Base-by-base conservation (phyloP, 345 rosid species). In the Rhodomyrtus tomentosa region DNA sequence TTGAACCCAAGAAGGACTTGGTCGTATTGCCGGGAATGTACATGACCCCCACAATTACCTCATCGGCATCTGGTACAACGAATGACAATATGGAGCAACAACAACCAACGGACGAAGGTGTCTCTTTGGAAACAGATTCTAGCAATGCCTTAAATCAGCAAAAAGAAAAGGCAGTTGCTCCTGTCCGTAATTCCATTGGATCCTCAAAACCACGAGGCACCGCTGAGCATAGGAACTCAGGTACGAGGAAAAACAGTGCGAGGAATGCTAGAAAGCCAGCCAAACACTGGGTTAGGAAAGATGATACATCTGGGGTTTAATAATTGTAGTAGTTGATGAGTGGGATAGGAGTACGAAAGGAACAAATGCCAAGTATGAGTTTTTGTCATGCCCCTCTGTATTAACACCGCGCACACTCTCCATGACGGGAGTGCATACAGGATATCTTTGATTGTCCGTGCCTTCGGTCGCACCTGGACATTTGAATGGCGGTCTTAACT, bases 1-100 rank as follows among this genome's bases (percentile, higher is more conserved):
- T 94, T 82, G 95, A 95, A 87, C 93, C 90, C 15, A 93, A 91
- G 88, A 91, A 85, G 82, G 90, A 88, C 81, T 55, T 91, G 52
- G 89, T 89, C 3, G 95, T 95, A 62, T 86, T 90, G 85, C 96
- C 98, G 5, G 96, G 96, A 82, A 93, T 94, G 94, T 93, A 88
- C 91, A 93, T 95, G 87, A 93, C 94, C 50, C 93, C 76, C 14
- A 89, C 92, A 38, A 85, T 86, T 25, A 21, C 87, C 14, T 7
- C 13, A 16, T 83, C 91, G 7, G 9, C 90, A 56, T 45, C 89
- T 40, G 53, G 88, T 29, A 40, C 86, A 51, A 85, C 83, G 51
- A 6, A 84, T 50, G 94, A 90, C 87, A 84, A 90, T n/a, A 32
- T 87, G 4, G 90, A 86, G 68, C 90, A 90, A 74, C 90, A 87